phyloP scores from a whole-genome alignment of 2,329 filamentous ascomycete species.

The Metarhizium sp. region DNA sequence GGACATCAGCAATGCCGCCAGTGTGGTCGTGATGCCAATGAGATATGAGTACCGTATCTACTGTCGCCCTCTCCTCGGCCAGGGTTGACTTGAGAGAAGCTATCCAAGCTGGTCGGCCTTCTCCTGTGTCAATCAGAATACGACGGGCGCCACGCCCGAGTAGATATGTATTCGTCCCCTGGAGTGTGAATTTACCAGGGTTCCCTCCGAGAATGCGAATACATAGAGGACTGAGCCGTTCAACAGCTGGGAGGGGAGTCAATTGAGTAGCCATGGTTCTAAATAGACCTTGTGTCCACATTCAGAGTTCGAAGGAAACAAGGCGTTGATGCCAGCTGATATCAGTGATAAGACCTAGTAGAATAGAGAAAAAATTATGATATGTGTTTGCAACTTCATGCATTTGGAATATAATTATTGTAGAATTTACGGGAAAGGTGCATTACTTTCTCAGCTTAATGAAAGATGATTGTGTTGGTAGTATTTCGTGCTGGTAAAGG shows the following conservation, averaged over 20 bases:
- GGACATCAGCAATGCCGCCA: conserved; percentile 63
- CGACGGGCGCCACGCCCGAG: conserved; percentile 65
- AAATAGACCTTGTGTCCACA: not conserved
- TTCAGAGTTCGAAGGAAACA: not conserved
- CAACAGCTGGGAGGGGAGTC: conserved; percentile 59
- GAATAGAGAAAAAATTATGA: not conserved
- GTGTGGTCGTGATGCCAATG: conserved; percentile 92
- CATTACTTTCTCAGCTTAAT: too few relatives aligned
- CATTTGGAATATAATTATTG: not conserved
- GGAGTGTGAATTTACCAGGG: conserved; percentile 68
- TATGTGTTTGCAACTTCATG: not conserved
- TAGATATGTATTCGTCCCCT: conserved; percentile 92
- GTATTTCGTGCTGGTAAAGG: too few relatives aligned
- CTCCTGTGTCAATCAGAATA: conserved; percentile 82
- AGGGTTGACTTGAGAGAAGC: conserved; percentile 55
- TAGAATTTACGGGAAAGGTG: not conserved
- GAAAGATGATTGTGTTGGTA: too few relatives aligned
- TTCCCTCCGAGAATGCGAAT: conserved; percentile 86
- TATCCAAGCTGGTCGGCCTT: conserved; percentile 70
- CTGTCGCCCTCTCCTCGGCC: conserved; percentile 53
- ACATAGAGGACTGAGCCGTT: conserved; percentile 67
- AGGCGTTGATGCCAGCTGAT: not conserved
- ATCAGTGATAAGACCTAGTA: not conserved
- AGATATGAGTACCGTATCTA: conserved; percentile 67
- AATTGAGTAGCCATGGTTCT: conserved; percentile 24